Base-by-base conservation (phyloP, 1,284 basidiomycete genomes). In the Cryptococcus neoformans region DNA sequence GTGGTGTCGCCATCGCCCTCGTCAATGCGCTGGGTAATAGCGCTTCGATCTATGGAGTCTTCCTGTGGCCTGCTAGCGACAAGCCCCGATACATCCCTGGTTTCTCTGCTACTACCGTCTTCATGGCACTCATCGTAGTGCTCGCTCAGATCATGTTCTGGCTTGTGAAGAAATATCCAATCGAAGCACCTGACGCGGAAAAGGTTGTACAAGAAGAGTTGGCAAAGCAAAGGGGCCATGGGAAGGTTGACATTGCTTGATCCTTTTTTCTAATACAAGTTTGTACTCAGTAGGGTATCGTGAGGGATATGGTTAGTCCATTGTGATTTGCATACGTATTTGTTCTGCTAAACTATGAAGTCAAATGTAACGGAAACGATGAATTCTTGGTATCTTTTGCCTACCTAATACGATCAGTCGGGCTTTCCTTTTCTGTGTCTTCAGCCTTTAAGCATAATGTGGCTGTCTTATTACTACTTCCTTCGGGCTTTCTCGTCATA, bases 1-100 rank as follows among this genome's bases (percentile, higher is more conserved):
- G 79, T 34, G 78, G 76, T 3, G 75, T 79, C 51, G 70, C 72
- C 12, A 74, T 75, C 50, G 78, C 77, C 9, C 59, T 78, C 38
- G 76, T 78, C 59, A 78, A 78, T 55, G 70, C 70, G 8, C 61
- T 75, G 37, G 73, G 73, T 16, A 75, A 75, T 57, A 65, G 62
- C 10, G 73, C 73, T 3, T 72, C 75, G 6, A 80, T 80, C 65
- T 80, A 80, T 60, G 79, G 79, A 50, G 75, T 77, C 34, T 80
- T 81, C 74, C 72, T 81, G 10, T 80, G 80, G 80, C 79, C 79
- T 10, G 54, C 64, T 6, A 71, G 59, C 12, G 75, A 78, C 47
- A 73, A 70, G 14, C 79, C 79, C 0, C 65, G 78, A 39, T 80
- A 79, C 62, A 73, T 77, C 42, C 78, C 76, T 40, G 79, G 79